Percentiles rank a stretch among this genome's conserved stretches.
Conservation (phyloP, 352 stramenopile species). For the Globisporangium takayamanum region DNA sequence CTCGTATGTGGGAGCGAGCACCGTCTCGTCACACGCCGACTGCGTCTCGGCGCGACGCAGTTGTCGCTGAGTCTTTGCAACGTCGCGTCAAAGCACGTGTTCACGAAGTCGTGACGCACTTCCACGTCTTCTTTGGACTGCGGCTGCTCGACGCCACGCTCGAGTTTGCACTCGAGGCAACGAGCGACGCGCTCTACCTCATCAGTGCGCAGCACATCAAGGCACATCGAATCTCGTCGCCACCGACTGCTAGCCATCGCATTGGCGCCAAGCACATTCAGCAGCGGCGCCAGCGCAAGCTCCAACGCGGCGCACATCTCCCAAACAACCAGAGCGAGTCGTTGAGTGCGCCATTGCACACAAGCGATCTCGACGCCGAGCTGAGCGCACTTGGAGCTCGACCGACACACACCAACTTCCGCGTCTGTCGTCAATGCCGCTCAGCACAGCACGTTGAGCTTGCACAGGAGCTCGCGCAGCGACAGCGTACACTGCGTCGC, state of each 20-base stretch:
- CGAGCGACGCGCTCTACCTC: constrained; percentile 7
- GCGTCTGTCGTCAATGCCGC: constrained; percentile 32
- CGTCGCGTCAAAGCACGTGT: background rate
- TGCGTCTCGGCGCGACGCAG: background rate
- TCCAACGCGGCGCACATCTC: background rate
- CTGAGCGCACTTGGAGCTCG: background rate
- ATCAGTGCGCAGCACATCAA: constrained; percentile 11
- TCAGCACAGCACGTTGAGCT: constrained; percentile 22
- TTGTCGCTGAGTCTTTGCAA: background rate
- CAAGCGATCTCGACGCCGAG: background rate
- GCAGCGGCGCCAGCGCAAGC: background rate
- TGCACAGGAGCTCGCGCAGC: constrained; percentile 23
- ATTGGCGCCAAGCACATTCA: background rate
- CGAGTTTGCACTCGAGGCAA: constrained; percentile 6
- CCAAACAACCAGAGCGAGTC: constrained; percentile 2
- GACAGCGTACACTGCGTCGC: constrained; percentile 18
- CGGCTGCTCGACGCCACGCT: constrained; percentile 6
- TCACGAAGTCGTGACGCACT: constrained; percentile 1
- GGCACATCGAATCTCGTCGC: background rate
- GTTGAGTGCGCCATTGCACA: too few species aligned
- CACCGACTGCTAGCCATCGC: background rate
- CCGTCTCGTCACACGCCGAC: background rate
- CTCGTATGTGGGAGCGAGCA: background rate
- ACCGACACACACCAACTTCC: constrained; percentile 7
- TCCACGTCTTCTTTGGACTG: constrained; percentile 12